Evolutionary conservation across 2,329 filamentous ascomycete species (phyloP).

Genomic region (Botryotinia calthae): DNA sequence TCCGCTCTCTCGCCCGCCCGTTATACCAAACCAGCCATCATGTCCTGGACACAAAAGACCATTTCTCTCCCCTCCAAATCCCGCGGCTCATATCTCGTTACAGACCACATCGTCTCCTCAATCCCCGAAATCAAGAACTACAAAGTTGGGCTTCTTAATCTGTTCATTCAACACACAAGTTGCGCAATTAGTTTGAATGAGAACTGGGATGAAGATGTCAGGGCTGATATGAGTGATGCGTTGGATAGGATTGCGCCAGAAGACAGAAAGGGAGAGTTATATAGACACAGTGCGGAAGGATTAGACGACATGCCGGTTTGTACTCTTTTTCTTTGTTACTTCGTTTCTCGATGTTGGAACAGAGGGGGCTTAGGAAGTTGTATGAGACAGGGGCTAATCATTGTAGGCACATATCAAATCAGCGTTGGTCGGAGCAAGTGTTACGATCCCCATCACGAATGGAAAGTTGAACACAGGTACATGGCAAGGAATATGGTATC

Average conservation of each 20-base stretch:
- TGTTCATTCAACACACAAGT: conserved; percentile 94
- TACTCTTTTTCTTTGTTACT: conserved; percentile 24
- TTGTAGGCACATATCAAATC: conserved; percentile 85
- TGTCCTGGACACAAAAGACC: conserved; percentile 81
- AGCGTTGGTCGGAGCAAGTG: conserved; percentile 80
- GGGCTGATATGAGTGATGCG: conserved; percentile 84
- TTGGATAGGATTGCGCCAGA: conserved; percentile 86
- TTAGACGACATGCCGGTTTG: conserved; percentile 87
- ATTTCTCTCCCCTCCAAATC: conserved; percentile 74
- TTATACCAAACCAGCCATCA: conserved; percentile 38
- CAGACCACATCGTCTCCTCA: conserved; percentile 65
- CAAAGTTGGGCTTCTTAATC: conserved; percentile 80
- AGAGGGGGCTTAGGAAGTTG: neutral
- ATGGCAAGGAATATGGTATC: conserved; percentile 91
- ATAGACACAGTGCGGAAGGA: conserved; percentile 85
- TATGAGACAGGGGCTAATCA: neutral
- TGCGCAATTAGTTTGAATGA: conserved; percentile 91
- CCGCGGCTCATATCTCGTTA: conserved; percentile 87
- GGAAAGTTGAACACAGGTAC: conserved; percentile 70
- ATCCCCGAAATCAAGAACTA: conserved; percentile 80
- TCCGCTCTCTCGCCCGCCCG: conserved; percentile 44
- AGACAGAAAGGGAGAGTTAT: conserved; percentile 72
- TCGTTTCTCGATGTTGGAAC: neutral
- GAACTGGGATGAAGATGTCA: conserved; percentile 84
- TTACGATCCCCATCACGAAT: conserved; percentile 87